These are phyloP conservation scores for Alternaria sp. DNA, from an alignment of 2,329 filamentous ascomycete genomes.

Conservation along the genomic window DNA sequence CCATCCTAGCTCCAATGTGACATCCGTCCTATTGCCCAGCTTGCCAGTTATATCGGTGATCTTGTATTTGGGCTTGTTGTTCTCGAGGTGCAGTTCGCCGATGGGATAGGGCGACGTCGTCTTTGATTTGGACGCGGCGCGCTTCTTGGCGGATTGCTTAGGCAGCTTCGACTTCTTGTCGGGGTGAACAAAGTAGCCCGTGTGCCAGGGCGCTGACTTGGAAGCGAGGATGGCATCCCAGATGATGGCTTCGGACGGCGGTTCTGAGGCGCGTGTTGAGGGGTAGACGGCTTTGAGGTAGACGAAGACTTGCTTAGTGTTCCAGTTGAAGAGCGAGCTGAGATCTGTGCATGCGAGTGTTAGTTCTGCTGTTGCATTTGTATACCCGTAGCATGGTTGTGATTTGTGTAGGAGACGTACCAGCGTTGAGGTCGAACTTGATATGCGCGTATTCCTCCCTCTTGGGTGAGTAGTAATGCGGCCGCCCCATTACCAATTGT, in stretches of 20 bases:
- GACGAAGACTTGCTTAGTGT: conserved; percentile 97
- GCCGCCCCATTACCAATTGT: conserved; percentile 88
- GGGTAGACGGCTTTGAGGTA: conserved; percentile 86
- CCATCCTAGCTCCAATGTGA: conserved; percentile 85
- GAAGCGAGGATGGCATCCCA: conserved; percentile 95
- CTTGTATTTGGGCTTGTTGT: conserved; percentile 95
- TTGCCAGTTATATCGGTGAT: conserved; percentile 88
- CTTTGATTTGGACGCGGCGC: conserved; percentile 20
- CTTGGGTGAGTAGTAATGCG: conserved; percentile 94
- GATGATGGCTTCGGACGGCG: conserved; percentile 76
- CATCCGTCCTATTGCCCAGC: conserved; percentile 76
- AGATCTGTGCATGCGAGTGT: conserved; percentile 66
- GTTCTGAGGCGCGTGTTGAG: conserved; percentile 53
- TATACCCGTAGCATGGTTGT: not conserved
- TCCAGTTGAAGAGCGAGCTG: conserved; percentile 95
- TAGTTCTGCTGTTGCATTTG: not conserved
- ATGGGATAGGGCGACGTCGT: conserved; percentile 53
- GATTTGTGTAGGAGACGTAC: conserved; percentile 46
- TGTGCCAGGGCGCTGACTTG: conserved; percentile 65
- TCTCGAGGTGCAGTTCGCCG: conserved; percentile 79
- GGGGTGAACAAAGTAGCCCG: conserved; percentile 63
- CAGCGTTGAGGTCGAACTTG: conserved; percentile 88
- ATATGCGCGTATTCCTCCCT: conserved; percentile 96
- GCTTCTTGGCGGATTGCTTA: conserved; percentile 50
- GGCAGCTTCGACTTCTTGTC: conserved; percentile 63